Base-by-base conservation (phyloP, 768 basidiomycete species). In the Phaffia australis region DNA sequence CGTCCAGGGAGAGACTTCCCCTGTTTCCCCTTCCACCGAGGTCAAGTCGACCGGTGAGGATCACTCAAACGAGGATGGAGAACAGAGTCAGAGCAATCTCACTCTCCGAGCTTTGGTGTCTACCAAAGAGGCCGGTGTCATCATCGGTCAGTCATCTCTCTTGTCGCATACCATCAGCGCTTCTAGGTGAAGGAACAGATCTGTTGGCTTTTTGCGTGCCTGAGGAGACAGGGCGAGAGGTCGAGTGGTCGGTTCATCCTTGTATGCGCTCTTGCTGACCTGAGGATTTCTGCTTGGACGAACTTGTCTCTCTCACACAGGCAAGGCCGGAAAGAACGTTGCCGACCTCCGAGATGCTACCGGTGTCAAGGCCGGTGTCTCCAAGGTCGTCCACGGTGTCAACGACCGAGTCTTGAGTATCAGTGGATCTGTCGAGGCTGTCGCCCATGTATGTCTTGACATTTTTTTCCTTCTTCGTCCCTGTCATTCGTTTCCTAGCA, bases 311-410 rank as follows among this genome's bases (percentile, higher is more conserved):
- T 25, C 23, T 70, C 71, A 72, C 68, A 73, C 74, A 64, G 74
- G 94, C 71, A 95, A 90, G 74, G 92, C 82, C 60, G 95, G 95
- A 66, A 90, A 91, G 81, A 98, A 97, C 75, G 94, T 99, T 74
- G 94, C 94, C 70, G 89, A 93, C 78, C 83, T 99, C 73, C 84
- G 95, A 69, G 89, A 94, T 71, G 86, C 89, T 74, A 94, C 92
- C 54, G 91, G 88, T 71, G 93, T 95, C 79, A 98, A 91, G 79
- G 93, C 95, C 70, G 95, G 95, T 75, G 95, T 99, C 78, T 92
- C 87, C 83, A 98, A 95, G 78, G 94, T 97, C 81, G 91, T 94
- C 68, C 85, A 86, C 64, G 95, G 95, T 73, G 91, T 99, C 68
- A 92, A 95, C 69, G 95, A 99, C 79, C 87, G 95, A 73, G 92